Conservation (phyloP, 768 basidiomycete genomes). For the Boletus patriciae region DNA sequence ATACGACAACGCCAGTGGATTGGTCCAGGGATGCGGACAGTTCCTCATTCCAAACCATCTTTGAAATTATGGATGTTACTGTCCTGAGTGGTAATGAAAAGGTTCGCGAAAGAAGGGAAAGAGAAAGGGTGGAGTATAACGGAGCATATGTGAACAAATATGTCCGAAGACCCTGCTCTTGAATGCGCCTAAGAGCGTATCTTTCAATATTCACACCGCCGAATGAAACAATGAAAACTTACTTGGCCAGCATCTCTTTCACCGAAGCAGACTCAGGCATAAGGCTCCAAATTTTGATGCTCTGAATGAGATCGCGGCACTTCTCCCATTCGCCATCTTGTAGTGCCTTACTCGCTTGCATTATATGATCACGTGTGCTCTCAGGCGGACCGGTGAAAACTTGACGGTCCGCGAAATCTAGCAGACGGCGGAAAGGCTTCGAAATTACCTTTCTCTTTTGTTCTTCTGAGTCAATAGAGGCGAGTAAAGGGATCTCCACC, state of each 20-base stretch:
- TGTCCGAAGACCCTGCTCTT: conserved; percentile 95
- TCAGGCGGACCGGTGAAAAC: conserved; percentile 99
- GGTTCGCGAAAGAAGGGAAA: conserved; percentile 81
- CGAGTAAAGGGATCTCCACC: conserved; percentile 92
- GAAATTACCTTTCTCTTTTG: conserved; percentile 89
- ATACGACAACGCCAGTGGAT: conserved; percentile 84
- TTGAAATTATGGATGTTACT: conserved; percentile 83
- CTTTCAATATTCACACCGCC: background rate
- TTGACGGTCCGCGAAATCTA: conserved; percentile 97
- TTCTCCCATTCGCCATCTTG: conserved; percentile 98
- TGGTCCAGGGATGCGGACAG: conserved; percentile 91
- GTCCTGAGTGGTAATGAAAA: conserved; percentile 80
- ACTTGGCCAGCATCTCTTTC: conserved; percentile 96
- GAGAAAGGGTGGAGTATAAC: conserved; percentile 88
- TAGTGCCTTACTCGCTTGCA: conserved; percentile 97
- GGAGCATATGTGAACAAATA: conserved; percentile 96
- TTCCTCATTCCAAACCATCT: conserved; percentile 99
- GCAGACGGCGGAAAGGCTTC: conserved; percentile 92
- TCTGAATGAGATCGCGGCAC: conserved; percentile 88
- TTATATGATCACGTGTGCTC: conserved; percentile 97
- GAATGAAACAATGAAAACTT: conserved; percentile 28
- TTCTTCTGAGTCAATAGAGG: conserved; percentile 93
- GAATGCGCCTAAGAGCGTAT: conserved; percentile 73
- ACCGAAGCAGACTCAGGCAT: conserved; percentile 88
- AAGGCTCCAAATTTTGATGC: conserved; percentile 97